Conservation (phyloP, 2,329 filamentous ascomycete genomes). For the Colletotrichum camelliae region DNA sequence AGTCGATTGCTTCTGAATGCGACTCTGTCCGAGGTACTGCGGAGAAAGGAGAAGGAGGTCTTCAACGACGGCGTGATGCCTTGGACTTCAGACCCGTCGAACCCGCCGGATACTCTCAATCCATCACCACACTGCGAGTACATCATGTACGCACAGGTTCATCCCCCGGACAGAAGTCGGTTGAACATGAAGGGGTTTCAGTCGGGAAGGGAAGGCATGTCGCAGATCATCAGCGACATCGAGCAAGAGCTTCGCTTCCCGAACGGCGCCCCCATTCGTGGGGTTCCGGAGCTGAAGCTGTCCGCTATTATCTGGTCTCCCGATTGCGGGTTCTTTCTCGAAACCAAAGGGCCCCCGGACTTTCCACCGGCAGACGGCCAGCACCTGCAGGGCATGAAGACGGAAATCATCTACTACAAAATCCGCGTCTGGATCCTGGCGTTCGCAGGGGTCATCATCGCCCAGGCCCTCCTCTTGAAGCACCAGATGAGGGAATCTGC, state of each 20-base stretch:
- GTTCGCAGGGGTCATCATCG: slow-evolving; percentile 61
- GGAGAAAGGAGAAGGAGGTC: slow-evolving; percentile 63
- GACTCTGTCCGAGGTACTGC: slow-evolving; percentile 71
- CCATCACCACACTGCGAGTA: slow-evolving; percentile 85
- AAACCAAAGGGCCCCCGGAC: slow-evolving; percentile 66
- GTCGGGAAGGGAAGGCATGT: slow-evolving; percentile 36
- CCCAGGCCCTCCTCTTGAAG: slow-evolving; percentile 67
- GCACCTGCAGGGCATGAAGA: slow-evolving; percentile 66
- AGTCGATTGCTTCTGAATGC: slow-evolving; percentile 72
- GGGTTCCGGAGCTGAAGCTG: slow-evolving; percentile 63
- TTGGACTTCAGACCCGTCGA: slow-evolving; percentile 76
- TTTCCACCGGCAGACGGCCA: slow-evolving; percentile 55
- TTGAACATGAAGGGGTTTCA: slow-evolving; percentile 35
- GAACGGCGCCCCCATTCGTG: slow-evolving; percentile 60
- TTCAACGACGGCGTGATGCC: slow-evolving; percentile 69
- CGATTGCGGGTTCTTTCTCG: slow-evolving; percentile 71
- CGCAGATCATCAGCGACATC: slow-evolving; percentile 55
- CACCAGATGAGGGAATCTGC: slow-evolving; percentile 69
- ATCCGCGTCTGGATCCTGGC: slow-evolving; percentile 65
- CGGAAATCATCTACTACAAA: slow-evolving; percentile 61
- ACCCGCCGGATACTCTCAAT: slow-evolving; percentile 60
- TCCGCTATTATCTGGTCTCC: slow-evolving; percentile 71
- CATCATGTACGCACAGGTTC: slow-evolving; percentile 82
- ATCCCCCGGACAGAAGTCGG: slow-evolving; percentile 53
- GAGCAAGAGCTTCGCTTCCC: slow-evolving; percentile 69